phyloP scores from a whole-genome alignment of 2,329 filamentous ascomycete species.

The Dactylellina haptotyla region DNA sequence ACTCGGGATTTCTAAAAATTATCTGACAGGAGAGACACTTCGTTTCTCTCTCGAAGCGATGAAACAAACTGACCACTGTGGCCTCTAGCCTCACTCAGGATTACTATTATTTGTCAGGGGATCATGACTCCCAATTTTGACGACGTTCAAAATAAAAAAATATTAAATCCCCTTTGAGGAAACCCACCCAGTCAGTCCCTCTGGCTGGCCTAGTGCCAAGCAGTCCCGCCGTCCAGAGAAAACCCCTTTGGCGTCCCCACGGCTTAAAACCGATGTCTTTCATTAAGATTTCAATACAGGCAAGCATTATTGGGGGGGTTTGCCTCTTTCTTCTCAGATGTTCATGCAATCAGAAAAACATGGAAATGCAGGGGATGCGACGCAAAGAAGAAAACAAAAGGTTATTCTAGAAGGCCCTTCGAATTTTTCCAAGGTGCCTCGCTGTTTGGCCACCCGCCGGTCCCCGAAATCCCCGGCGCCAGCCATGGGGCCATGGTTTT shows the following conservation, averaged over 20 bases:
- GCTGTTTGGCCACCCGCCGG: conserved; percentile 31
- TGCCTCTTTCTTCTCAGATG: neutral
- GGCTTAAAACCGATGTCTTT: neutral
- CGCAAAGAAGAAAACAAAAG: neutral
- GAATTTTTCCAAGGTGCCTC: conserved; percentile 20
- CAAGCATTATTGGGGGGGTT: neutral
- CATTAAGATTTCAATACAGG: neutral
- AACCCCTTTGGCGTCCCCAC: neutral
- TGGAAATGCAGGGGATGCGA: neutral
- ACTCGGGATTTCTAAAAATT: conserved; percentile 5
- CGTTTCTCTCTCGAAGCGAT: neutral
- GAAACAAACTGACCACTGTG: conserved; percentile 6
- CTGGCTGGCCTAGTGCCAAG: conserved; percentile 11
- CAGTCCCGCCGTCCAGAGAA: too few species aligned
- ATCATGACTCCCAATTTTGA: conserved; percentile 1
- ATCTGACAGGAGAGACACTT: neutral
- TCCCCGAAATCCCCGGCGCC: conserved; percentile 30
- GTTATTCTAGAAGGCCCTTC: conserved; percentile 19
- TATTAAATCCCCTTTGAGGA: neutral
- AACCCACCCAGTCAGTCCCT: neutral
- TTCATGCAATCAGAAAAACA: conserved; percentile 1
- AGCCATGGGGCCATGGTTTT: neutral
- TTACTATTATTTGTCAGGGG: conserved; percentile 2
- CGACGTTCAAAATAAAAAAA: conserved; percentile 3
- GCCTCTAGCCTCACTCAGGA: neutral